phyloP scores from a whole-genome alignment of 2,329 filamentous ascomycete species.

The Phialemoniopsis sp. region DNA sequence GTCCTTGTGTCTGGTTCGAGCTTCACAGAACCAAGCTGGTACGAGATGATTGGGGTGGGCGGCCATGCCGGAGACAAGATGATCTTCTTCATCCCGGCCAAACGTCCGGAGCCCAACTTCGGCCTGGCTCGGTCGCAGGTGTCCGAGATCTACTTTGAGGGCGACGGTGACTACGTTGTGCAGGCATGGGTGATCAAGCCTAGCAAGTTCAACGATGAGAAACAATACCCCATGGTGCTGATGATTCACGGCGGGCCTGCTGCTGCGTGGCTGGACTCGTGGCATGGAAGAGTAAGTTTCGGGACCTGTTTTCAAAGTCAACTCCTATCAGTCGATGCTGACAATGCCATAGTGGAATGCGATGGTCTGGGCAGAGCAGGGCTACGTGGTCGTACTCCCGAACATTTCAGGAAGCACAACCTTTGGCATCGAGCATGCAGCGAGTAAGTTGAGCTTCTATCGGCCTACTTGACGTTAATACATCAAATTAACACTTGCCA shows the following conservation, averaged over 20 bases:
- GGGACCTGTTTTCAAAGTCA: too few relatives aligned
- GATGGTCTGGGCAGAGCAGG: slow-evolving; percentile 55
- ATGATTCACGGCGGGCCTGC: slow-evolving; percentile 36
- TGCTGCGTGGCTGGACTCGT: slow-evolving; percentile 43
- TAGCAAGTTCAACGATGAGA: slow-evolving; percentile 25
- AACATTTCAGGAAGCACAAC: slow-evolving; percentile 56
- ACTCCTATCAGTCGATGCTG: too few relatives aligned
- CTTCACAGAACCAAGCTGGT: slow-evolving; percentile 31
- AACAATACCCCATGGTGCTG: slow-evolving; percentile 31
- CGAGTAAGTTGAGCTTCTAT: slow-evolving; percentile 14
- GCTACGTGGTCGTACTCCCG: slow-evolving; percentile 55
- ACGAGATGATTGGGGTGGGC: slow-evolving; percentile 22
- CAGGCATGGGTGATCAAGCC: slow-evolving; percentile 35
- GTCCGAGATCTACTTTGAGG: slow-evolving; percentile 33
- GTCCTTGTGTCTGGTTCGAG: slow-evolving; percentile 30
- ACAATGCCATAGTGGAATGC: slow-evolving; percentile 39
- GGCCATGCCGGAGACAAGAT: slow-evolving; percentile 8
- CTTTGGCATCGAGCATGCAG: slow-evolving; percentile 39
- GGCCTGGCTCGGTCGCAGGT: slow-evolving; percentile 27
- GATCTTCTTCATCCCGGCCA: slow-evolving; percentile 21
- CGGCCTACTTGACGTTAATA: background rate
- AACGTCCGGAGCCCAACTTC: slow-evolving; percentile 22
- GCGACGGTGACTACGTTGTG: slow-evolving; percentile 17
- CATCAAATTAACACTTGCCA: slow-evolving; percentile 23
- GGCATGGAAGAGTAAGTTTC: slow-evolving; percentile 8